phyloP scores from a whole-genome alignment of 257 asterid genomes.

The Przewalskia tangutica region DNA sequence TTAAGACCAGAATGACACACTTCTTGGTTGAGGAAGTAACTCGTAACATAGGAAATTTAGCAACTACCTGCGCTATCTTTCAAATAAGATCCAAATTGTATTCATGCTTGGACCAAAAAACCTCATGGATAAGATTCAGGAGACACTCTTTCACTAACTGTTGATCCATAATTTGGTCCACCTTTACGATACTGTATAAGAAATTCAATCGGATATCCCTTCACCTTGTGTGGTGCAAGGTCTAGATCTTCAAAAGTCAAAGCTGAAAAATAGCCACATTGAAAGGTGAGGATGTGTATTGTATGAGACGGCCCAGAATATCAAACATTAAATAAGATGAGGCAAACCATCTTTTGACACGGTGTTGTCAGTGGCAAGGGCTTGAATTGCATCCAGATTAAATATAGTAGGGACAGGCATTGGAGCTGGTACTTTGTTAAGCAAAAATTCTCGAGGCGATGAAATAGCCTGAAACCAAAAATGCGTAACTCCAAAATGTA shows the following conservation, averaged over 20 bases:
- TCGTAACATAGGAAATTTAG: background rate
- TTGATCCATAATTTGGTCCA: slow-evolving; percentile 86
- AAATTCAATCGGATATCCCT: slow-evolving; percentile 83
- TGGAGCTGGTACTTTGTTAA: slow-evolving; percentile 82
- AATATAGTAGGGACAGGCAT: slow-evolving; percentile 82
- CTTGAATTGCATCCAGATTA: slow-evolving; percentile 65
- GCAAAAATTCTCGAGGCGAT: slow-evolving; percentile 70
- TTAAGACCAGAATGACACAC: background rate
- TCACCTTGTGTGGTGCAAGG: slow-evolving; percentile 59
- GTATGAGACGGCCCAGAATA: background rate
- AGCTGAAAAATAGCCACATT: slow-evolving; percentile 38
- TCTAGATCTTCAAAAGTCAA: slow-evolving; percentile 70
- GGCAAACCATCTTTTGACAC: slow-evolving; percentile 69
- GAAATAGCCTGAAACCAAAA: slow-evolving; percentile 71
- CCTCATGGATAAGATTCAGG: slow-evolving; percentile 46
- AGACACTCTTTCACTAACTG: slow-evolving; percentile 69
- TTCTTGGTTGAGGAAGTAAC: background rate
- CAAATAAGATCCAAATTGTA: background rate
- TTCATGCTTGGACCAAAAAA: background rate
- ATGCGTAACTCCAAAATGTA: background rate
- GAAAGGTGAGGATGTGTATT: slow-evolving; percentile 1
- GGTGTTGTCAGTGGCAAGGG: slow-evolving; percentile 59
- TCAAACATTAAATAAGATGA: background rate
- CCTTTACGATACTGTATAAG: slow-evolving; percentile 87
- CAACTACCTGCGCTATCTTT: slow-evolving; percentile 12